Evolutionary conservation across 139 green algal species (phyloP).

Genomic region (Desmodesmus armatus): DNA sequence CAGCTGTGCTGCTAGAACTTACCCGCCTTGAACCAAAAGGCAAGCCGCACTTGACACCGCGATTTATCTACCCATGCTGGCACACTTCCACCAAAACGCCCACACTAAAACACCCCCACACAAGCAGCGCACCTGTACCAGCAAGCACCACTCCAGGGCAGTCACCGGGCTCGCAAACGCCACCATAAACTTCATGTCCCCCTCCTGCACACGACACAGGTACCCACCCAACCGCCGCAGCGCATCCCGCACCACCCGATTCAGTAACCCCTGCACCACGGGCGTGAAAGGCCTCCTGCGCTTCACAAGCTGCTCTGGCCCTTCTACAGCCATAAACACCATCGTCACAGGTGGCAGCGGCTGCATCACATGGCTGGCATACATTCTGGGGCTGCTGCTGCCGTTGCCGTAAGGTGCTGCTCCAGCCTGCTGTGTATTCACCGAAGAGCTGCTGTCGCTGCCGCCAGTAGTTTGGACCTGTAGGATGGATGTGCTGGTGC

Average conservation of each 20-base stretch:
- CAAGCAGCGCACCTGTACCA: too few relatives aligned
- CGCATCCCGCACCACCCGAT: neutral
- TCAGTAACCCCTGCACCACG: neutral
- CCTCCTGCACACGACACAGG: conserved; percentile 46
- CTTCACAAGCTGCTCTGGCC: neutral
- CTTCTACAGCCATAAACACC: conserved; percentile 30
- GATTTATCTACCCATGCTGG: too few relatives aligned
- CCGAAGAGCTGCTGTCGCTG: conserved; percentile 22
- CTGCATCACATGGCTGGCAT: neutral
- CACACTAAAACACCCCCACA: too few relatives aligned
- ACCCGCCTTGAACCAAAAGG: too few relatives aligned
- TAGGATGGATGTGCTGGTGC: neutral
- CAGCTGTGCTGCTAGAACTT: too few relatives aligned
- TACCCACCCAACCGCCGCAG: conserved; percentile 54
- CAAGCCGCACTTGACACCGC: too few relatives aligned
- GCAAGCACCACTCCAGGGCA: conserved; percentile 57
- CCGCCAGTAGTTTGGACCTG: too few relatives aligned
- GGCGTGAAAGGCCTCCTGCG: neutral
- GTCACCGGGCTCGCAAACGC: conserved; percentile 13
- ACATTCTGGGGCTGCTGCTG: conserved; percentile 5
- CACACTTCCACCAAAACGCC: too few relatives aligned
- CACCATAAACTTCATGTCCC: conserved; percentile 33
- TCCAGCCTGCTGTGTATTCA: neutral
- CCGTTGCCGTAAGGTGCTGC: neutral
- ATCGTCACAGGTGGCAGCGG: conserved; percentile 35